These are phyloP conservation scores for Citrus sinensis DNA, from an alignment of 345 rosid species.

Conservation along the genomic window DNA sequence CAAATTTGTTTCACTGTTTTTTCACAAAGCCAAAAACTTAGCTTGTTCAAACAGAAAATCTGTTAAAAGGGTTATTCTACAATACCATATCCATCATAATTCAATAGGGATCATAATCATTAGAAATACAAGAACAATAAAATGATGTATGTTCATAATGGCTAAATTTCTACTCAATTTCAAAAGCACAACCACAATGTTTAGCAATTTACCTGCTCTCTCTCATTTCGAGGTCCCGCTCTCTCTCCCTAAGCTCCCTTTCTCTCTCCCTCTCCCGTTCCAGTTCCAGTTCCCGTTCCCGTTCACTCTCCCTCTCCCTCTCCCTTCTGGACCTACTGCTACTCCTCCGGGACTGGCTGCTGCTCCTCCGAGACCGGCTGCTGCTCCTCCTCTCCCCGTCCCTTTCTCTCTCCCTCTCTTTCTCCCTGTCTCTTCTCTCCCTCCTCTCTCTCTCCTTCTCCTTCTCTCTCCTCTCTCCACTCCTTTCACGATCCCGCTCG, in stretches of 20 bases:
- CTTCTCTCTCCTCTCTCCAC: neutral
- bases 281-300: slow-evolving; percentile 12
- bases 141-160: too few species aligned
- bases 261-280: slow-evolving; percentile 21
- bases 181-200: neutral
- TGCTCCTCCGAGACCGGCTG: slow-evolving; percentile 21
- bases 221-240: slow-evolving; percentile 39
- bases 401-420: neutral
- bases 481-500: slow-evolving; percentile 41
- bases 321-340: slow-evolving; percentile 36
- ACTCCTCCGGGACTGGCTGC: slow-evolving; percentile 33
- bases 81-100: neutral
- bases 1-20: neutral
- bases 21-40: neutral
- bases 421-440: neutral
- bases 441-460: slow-evolving; percentile 32
- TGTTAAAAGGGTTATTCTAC: neutral
- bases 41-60: neutral
- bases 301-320: slow-evolving; percentile 20
- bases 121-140: too few species aligned
- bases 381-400: slow-evolving; percentile 37
- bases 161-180: neutral
- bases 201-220: slow-evolving; percentile 44
- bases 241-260: slow-evolving; percentile 17
- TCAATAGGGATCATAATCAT: too few species aligned